A percentile compares a stretch with the other conserved stretches of the same genome.
phyloP scores from a whole-genome alignment of 176 grass and related monocot genomes.

The Bonia amplexicaulis region DNA sequence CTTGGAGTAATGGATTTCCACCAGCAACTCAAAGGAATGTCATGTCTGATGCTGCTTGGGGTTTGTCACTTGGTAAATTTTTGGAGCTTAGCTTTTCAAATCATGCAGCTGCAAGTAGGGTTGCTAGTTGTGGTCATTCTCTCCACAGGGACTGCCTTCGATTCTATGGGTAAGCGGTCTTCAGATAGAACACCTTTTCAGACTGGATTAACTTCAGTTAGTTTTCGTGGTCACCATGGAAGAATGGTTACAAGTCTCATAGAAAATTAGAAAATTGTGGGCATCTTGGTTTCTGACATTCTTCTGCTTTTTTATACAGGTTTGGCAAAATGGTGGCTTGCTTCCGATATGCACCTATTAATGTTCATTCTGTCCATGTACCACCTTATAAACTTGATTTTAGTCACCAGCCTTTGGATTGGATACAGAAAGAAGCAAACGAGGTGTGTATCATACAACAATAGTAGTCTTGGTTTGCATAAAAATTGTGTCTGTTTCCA shows the following conservation, averaged over 20 bases:
- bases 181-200: conserved; percentile 1
- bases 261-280: not conserved
- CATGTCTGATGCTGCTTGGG: conserved; percentile 94
- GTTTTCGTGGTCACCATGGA: conserved; percentile 8
- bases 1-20: conserved; percentile 77
- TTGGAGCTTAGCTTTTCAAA: conserved; percentile 99
- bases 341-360: conserved; percentile 78
- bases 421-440: conserved; percentile 78
- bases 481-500: not conserved
- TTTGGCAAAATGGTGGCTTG: conserved; percentile 89
- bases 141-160: conserved; percentile 95
- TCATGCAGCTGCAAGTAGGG: conserved; percentile 88
- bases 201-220: not conserved
- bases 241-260: conserved; percentile 15
- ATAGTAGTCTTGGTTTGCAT: conserved; percentile 34
- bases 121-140: conserved; percentile 89
- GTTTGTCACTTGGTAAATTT: conserved; percentile 97
- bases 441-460: conserved; percentile 56
- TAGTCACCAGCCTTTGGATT: conserved; percentile 71
- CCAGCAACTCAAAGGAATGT: conserved; percentile 83
- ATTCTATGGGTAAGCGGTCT: conserved; percentile 76
- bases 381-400: conserved; percentile 91
- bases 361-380: conserved; percentile 80
- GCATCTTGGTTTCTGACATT: conserved; percentile 29
- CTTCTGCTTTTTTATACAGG: conserved; percentile 44